Base-by-base conservation (phyloP, 2,329 filamentous ascomycete species). In the Cordyceps militaris region DNA sequence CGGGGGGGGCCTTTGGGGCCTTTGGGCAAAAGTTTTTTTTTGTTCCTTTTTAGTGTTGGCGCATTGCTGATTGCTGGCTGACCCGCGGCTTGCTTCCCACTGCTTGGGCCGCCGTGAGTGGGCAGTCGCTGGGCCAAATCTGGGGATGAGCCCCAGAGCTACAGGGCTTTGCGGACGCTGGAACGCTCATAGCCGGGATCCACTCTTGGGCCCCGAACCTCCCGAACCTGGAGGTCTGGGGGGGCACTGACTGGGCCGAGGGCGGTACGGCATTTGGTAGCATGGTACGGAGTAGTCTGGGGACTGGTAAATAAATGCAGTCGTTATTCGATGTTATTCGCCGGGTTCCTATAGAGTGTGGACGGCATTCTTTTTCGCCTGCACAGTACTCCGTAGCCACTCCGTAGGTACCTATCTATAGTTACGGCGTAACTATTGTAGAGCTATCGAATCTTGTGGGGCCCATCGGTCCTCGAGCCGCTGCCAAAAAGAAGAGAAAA, bases 21-120 rank as follows among this genome's bases (percentile, higher is more conserved):
- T 53, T 32, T 44, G 46, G 32, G 42, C 53, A 32, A 56, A 32
- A 56, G 32, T 54, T 54, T 52, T 43, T 53, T 54, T 43, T 43
- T 30, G 38, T 42, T 21, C 38, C 38, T 42, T 42, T 32, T 54
- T 54, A 54, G 51, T 28, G 28, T 54, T 36, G 40, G 36, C 26
- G 50, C 24, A 34, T 19, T 32, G 6, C 30, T 32, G 30, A n/a
- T n/a, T 21, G 23, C 34, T 9, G 36, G 24, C 50, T 53, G 50
- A 30, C 36, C 26, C 21, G 38, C 16, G 23, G 26, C 36, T 50
- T 26, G 48, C 48, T 14, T 30, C 38, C n/a, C 19, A 24, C 10
- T 50, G 21, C 30, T 52, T 40, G 26, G 38, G 24, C 24, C 9
- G 11, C 50, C 26, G 51, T 46, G 51, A 54, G 28, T 54, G 51